These are phyloP conservation scores for Gymnopilus junonius DNA, from an alignment of 768 basidiomycete genomes.

Conservation along the genomic window DNA sequence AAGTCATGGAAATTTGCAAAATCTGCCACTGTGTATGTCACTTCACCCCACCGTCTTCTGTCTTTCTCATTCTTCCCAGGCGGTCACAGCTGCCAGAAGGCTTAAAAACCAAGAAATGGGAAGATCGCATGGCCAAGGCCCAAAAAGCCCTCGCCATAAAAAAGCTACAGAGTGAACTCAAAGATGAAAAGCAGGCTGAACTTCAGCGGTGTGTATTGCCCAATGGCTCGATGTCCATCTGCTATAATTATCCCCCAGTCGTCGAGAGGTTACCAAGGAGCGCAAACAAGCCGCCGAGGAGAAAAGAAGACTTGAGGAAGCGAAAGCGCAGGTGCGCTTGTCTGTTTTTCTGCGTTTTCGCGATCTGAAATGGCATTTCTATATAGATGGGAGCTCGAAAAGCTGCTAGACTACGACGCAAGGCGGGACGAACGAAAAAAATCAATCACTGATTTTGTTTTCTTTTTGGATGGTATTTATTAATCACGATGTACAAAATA, in stretches of 20 bases:
- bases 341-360: constrained; percentile 5
- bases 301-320: constrained; percentile 66
- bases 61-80: constrained; percentile 38
- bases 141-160: constrained; percentile 72
- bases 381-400: constrained; percentile 80
- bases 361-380: constrained; percentile 9
- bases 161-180: constrained; percentile 73
- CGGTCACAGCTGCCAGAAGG: constrained; percentile 70
- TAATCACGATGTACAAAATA: constrained; percentile 16
- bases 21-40: constrained; percentile 52
- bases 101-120: constrained; percentile 69
- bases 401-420: constrained; percentile 72
- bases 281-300: constrained; percentile 79
- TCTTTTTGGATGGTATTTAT: constrained; percentile 7
- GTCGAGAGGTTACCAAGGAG: constrained; percentile 68
- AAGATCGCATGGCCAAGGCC: constrained; percentile 70
- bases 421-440: constrained; percentile 79
- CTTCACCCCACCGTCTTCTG: background rate
- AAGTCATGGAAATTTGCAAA: constrained; percentile 69
- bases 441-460: constrained; percentile 65
- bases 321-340: constrained; percentile 57
- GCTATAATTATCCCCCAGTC: constrained; percentile 33
- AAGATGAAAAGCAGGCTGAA: constrained; percentile 77
- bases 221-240: background rate
- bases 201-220: constrained; percentile 50